These are phyloP conservation scores for Torulaspora microellipsoides DNA, from an alignment of 805 yeast genomes.

Conservation along the genomic window DNA sequence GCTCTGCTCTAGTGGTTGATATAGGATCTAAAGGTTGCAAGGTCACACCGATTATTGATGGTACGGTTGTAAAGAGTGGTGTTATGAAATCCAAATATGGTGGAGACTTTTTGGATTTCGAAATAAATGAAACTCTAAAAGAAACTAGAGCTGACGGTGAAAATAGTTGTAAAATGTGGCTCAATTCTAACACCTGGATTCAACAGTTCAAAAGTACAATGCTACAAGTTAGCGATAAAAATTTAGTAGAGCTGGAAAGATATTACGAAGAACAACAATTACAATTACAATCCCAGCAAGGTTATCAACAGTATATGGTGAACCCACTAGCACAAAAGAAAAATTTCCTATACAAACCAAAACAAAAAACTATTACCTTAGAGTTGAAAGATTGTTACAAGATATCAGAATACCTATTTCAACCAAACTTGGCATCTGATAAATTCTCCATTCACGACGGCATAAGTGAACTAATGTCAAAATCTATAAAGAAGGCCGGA, in stretches of 20 bases:
- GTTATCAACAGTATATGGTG: conserved; percentile 8
- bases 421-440: conserved; percentile 22
- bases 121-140: conserved; percentile 33
- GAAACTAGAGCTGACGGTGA: not conserved
- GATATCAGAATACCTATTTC: conserved; percentile 28
- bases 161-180: conserved; percentile 24
- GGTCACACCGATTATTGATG: conserved; percentile 76
- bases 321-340: conserved; percentile 22
- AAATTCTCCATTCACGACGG: conserved; percentile 24
- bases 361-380: conserved; percentile 20
- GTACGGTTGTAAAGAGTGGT: conserved; percentile 63
- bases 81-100: conserved; percentile 66
- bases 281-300: conserved; percentile 21
- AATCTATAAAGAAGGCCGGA: conserved; percentile 28
- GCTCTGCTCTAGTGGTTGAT: conserved; percentile 76
- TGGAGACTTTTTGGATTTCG: conserved; percentile 76
- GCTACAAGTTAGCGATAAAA: conserved; percentile 30
- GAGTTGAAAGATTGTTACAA: conserved; percentile 25
- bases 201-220: conserved; percentile 30
- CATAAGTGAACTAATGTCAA: conserved; percentile 26
- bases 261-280: conserved; percentile 25
- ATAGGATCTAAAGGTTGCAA: conserved; percentile 65
- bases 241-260: conserved; percentile 22
- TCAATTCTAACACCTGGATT: conserved; percentile 28
- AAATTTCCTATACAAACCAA: conserved; percentile 18